phyloP scores from a whole-genome alignment of 2,329 filamentous ascomycete species.

The Fusarium hostae region DNA sequence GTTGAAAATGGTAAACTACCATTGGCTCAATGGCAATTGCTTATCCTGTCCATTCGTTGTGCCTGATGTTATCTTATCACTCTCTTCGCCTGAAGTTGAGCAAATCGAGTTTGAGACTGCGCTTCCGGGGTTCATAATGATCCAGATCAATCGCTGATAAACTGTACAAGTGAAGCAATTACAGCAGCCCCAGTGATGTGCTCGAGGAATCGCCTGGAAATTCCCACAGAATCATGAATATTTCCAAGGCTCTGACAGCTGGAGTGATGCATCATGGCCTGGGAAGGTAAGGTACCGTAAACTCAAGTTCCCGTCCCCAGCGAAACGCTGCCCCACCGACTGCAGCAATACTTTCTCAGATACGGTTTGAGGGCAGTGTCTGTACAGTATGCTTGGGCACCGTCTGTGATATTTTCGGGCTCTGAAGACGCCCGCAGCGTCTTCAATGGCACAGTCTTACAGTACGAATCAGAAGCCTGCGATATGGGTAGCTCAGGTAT shows the following conservation, averaged over 20 bases:
- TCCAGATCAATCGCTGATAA: background rate
- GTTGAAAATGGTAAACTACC: constrained; percentile 25
- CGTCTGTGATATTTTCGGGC: background rate
- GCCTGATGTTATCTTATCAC: constrained; percentile 26
- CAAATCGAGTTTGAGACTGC: constrained; percentile 1
- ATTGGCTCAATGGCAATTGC: constrained; percentile 19
- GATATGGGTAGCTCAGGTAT: constrained; percentile 23
- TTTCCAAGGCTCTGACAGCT: constrained; percentile 27
- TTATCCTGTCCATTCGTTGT: constrained; percentile 26
- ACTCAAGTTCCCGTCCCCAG: constrained; percentile 31
- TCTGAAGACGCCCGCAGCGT: background rate
- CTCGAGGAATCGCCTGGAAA: constrained; percentile 23
- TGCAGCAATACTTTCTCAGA: background rate
- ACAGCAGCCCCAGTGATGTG: constrained; percentile 12
- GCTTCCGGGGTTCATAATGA: constrained; percentile 3
- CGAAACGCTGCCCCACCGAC: constrained; percentile 28
- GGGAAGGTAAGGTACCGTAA: constrained; percentile 28
- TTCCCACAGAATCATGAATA: constrained; percentile 22
- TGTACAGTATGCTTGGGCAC: constrained; percentile 6
- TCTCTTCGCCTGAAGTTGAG: background rate
- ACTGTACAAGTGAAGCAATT: background rate
- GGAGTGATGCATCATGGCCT: constrained; percentile 26
- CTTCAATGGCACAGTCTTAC: constrained; percentile 4
- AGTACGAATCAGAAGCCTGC: constrained; percentile 22
- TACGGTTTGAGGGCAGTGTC: constrained; percentile 24